phyloP scores from a whole-genome alignment of 2,329 filamentous ascomycete genomes.

The Berkeleyomyces basicola region DNA sequence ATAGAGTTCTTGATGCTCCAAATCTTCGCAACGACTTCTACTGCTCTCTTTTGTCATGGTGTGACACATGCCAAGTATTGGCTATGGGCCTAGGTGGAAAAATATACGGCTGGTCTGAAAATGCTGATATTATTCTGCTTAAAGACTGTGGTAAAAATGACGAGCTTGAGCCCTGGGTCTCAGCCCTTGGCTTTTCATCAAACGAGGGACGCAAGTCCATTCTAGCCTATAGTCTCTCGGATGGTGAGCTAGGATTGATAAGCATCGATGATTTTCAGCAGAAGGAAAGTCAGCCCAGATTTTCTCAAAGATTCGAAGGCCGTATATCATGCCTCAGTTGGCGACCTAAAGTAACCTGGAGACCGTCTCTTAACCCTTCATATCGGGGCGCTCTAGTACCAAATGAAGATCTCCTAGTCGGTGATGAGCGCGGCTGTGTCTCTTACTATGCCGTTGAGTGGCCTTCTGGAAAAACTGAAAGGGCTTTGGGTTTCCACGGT shows the following conservation, averaged over 20 bases:
- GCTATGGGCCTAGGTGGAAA: constrained; percentile 67
- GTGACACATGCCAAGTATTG: constrained; percentile 52
- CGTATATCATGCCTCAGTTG: constrained; percentile 70
- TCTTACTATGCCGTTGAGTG: constrained; percentile 88
- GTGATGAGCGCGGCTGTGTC: constrained; percentile 66
- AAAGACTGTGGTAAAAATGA: constrained; percentile 21
- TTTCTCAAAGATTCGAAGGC: constrained; percentile 49
- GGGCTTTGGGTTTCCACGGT: constrained; percentile 54
- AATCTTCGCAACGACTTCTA: constrained; percentile 90
- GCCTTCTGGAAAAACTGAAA: constrained; percentile 48
- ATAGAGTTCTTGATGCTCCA: constrained; percentile 70
- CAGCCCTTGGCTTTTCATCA: constrained; percentile 83
- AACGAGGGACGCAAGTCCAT: constrained; percentile 57
- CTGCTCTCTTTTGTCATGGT: constrained; percentile 81
- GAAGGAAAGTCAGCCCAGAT: constrained; percentile 37
- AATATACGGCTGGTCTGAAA: constrained; percentile 82
- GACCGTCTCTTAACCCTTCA: constrained; percentile 34
- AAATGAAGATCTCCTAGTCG: constrained; percentile 73
- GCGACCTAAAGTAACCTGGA: constrained; percentile 43
- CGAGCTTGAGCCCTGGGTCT: constrained; percentile 39
- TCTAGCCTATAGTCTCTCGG: constrained; percentile 66
- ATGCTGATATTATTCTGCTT: constrained; percentile 43
- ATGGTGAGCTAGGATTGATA: constrained; percentile 61
- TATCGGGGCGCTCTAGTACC: constrained; percentile 34
- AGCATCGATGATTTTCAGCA: constrained; percentile 32